Percentiles rank a stretch among this genome's conserved stretches.
Evolutionary conservation across 176 grass and related monocot species (phyloP).

Genomic region (Oryza officinalis): DNA sequence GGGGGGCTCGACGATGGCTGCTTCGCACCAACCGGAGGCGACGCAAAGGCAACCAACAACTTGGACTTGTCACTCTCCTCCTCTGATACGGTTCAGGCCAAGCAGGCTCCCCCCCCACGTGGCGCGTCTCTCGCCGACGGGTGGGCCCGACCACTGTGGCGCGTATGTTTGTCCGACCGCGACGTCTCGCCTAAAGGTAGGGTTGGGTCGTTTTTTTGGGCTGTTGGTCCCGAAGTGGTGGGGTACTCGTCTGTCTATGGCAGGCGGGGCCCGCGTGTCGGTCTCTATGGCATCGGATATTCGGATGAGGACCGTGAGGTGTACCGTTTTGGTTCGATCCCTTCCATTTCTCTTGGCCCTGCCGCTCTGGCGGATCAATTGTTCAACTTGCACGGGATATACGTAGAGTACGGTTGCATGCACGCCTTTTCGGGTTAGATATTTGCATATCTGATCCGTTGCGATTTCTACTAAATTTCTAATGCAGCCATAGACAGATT

Average conservation of each 20-base stretch:
- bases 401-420: neutral
- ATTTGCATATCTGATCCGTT: neutral
- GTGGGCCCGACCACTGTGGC: neutral
- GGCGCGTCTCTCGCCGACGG: neutral
- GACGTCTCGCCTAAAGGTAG: conserved; percentile 32
- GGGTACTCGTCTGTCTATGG: neutral
- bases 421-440: neutral
- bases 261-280: neutral
- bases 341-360: neutral
- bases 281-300: neutral
- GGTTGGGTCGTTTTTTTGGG: neutral
- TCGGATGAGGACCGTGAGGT: conserved; percentile 16
- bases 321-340: neutral
- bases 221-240: neutral
- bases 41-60: neutral
- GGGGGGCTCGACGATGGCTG: conserved; percentile 23
- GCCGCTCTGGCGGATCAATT: neutral
- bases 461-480: neutral
- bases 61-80: too few species aligned
- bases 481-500: neutral
- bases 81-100: too few species aligned
- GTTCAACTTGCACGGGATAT: neutral
- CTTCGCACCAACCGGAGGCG: conserved; percentile 33
- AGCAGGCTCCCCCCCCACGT: neutral
- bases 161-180: neutral